These are phyloP conservation scores for Xylaria nigripes DNA, from an alignment of 495 filamentous ascomycete species.

Conservation along the genomic window DNA sequence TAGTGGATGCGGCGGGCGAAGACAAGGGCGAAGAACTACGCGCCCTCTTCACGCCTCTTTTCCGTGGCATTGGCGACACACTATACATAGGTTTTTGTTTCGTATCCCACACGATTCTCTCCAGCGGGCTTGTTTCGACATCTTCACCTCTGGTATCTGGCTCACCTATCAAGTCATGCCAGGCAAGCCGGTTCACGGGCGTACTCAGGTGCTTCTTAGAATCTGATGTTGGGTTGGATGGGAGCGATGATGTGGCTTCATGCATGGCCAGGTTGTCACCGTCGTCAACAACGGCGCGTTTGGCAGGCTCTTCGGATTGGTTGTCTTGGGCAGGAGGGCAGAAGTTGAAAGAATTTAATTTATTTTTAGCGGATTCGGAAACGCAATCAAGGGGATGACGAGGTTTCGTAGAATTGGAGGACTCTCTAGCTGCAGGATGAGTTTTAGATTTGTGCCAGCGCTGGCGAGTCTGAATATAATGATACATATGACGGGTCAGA, in stretches of 20 bases:
- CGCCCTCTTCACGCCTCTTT: slow-evolving; percentile 59
- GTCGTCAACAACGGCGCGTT: slow-evolving; percentile 3
- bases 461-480: slow-evolving; percentile 23
- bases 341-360: slow-evolving; percentile 43
- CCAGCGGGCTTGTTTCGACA: slow-evolving; percentile 39
- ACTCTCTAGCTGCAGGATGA: slow-evolving; percentile 29
- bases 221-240: slow-evolving; percentile 11
- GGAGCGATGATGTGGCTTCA: slow-evolving; percentile 5
- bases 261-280: slow-evolving; percentile 7
- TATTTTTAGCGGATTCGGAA: slow-evolving; percentile 42
- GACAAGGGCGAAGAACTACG: slow-evolving; percentile 75
- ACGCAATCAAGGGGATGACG: slow-evolving; percentile 32
- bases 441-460: slow-evolving; percentile 45
- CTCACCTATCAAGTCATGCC: slow-evolving; percentile 74
- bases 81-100: slow-evolving; percentile 25
- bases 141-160: slow-evolving; percentile 40
- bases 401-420: slow-evolving; percentile 9
- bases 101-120: slow-evolving; percentile 35
- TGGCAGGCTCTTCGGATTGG: slow-evolving; percentile 11
- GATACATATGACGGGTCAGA: not conserved
- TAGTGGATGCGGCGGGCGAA: slow-evolving; percentile 35
- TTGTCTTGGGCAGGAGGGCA: slow-evolving; percentile 12
- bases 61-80: slow-evolving; percentile 41
- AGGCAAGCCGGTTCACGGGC: slow-evolving; percentile 62
- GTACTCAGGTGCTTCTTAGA: slow-evolving; percentile 53